Conservation (phyloP, 1,284 basidiomycete species). For the Melampsora americana region DNA sequence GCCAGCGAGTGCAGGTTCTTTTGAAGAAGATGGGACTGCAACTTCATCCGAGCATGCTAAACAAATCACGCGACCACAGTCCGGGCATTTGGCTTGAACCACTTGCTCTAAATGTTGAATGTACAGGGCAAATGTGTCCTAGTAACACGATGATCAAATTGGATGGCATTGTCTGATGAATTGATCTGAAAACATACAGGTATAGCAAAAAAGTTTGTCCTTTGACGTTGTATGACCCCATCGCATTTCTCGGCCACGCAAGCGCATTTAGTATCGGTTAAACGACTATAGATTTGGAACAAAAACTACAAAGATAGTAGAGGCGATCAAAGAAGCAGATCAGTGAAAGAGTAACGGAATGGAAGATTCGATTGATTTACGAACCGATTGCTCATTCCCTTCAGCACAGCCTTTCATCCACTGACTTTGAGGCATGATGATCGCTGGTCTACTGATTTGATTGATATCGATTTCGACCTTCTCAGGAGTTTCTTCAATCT, state of each 20-base stretch:
- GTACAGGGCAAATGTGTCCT: not conserved
- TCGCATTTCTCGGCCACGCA: not conserved
- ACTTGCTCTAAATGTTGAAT: not conserved
- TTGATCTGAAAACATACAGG: not conserved
- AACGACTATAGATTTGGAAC: conserved; percentile 7
- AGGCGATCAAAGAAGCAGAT: not conserved
- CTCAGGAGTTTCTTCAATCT: conserved; percentile 71
- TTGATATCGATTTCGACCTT: conserved; percentile 58
- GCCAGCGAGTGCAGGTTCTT: not conserved
- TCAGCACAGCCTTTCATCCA: conserved; percentile 96
- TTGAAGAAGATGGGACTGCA: not conserved
- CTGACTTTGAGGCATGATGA: conserved; percentile 71
- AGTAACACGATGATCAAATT: not conserved
- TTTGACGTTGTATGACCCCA: not conserved
- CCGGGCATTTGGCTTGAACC: not conserved
- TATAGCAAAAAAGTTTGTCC: conserved; percentile 5
- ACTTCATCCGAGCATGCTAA: not conserved
- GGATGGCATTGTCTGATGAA: not conserved
- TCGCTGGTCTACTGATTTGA: not conserved
- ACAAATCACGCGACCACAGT: not conserved
- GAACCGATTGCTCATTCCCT: conserved; percentile 57
- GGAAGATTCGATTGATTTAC: not conserved
- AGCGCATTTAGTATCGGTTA: not conserved
- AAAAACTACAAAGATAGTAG: not conserved
- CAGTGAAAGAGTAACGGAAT: not conserved